Evolutionary conservation across 495 filamentous ascomycete genomes (phyloP).

Genomic region (Gamarada debralockiae): DNA sequence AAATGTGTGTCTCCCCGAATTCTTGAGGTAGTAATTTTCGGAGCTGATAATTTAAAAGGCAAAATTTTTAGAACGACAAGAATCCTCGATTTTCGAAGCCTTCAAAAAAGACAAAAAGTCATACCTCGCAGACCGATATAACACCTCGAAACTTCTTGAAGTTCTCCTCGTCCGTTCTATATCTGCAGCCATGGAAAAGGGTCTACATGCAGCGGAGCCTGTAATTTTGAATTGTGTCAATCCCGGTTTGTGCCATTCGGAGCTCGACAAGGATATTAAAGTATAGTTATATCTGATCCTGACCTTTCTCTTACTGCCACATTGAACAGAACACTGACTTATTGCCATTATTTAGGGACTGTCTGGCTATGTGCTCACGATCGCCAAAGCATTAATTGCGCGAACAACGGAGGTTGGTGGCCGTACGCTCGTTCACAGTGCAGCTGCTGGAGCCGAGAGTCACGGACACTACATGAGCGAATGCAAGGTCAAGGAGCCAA

Average conservation of each 20-base stretch:
- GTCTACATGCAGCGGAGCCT: constrained; percentile 15
- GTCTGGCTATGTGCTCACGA: constrained; percentile 5
- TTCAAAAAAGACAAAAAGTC: constrained; percentile 29
- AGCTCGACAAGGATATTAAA: neutral
- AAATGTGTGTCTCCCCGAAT: constrained; percentile 6
- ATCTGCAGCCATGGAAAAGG: constrained; percentile 23
- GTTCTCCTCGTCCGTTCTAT: constrained; percentile 43
- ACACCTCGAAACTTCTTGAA: constrained; percentile 47
- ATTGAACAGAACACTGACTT: constrained; percentile 23
- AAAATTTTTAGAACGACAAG: constrained; percentile 20
- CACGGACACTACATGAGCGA: constrained; percentile 17
- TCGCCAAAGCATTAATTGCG: constrained; percentile 15
- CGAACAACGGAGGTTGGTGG: constrained; percentile 16
- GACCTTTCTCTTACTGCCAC: constrained; percentile 42
- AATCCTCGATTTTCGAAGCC: constrained; percentile 27
- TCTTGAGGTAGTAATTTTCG: constrained; percentile 4
- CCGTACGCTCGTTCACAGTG: constrained; percentile 4
- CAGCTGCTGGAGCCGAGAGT: constrained; percentile 10
- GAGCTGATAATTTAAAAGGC: constrained; percentile 26
- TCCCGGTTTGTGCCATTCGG: constrained; percentile 37
- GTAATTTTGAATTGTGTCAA: constrained; percentile 42
- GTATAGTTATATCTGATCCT: constrained; percentile 24
- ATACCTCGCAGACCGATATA: constrained; percentile 31
- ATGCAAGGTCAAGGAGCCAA: constrained; percentile 7
- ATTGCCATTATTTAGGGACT: constrained; percentile 1